Base-by-base conservation (phyloP, 495 filamentous ascomycete species). In the Penicillium bovifimosum region DNA sequence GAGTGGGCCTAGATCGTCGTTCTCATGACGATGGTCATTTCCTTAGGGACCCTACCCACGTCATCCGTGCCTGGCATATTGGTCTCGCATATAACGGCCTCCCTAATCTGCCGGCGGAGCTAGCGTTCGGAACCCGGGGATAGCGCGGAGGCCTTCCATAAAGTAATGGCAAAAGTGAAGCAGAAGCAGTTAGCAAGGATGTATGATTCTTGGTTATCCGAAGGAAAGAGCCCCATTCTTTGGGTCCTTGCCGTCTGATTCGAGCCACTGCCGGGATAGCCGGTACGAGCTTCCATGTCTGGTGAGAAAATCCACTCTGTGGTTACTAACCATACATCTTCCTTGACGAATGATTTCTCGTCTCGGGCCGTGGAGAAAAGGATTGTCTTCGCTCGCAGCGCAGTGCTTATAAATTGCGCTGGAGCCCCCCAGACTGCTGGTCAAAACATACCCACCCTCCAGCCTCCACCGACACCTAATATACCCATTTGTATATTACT, bases 21-120 rank as follows among this genome's bases (percentile, higher is more conserved):
- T 52, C 31, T 54, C 56, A 65, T 65, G 62, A 63, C 62, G 62
- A 63, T 63, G 35, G 56, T 60, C 56, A 65, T 63, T 60, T 62
- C 46, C 40, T 34, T 31, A 53, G 38, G 20, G 20, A 24, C 4
- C 20, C 2, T 4, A 52, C 56, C 59, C 54, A 52, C 56, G 59
- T 60, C 62, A 60, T 65, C 54, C 53, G 52, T 63, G 28, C 56
- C 51, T 63, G 56, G 36, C 46, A 44, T 26, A 13, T 49, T 26
- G 33, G 52, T 36, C 38, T 61, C 35, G 43, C 43, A 32, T 35
- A 47, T 9, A 28, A 41, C 20, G 10, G 14, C 49, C 3, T 34
- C 31, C 5, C 14, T 35, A 4, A 3, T 3, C 41, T 16, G n/a
- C 41, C 27, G 27, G 24, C 40, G 16, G 11, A 41, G 20, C 5